These are phyloP conservation scores for Prunus yedoensis DNA, from an alignment of 331 rosid genomes.

Conservation along the genomic window DNA sequence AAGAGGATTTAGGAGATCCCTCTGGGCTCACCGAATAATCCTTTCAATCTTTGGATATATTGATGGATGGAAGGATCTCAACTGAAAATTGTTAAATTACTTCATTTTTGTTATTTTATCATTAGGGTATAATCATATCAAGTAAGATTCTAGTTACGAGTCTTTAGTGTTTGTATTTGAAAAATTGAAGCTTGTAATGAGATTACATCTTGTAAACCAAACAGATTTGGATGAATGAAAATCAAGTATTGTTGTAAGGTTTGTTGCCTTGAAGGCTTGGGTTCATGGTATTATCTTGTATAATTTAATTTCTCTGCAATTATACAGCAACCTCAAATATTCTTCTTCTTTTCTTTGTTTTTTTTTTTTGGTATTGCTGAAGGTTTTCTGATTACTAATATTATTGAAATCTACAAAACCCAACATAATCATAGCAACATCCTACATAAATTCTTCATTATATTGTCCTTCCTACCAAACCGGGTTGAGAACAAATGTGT, in stretches of 20 bases:
- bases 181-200: slow-evolving; percentile 5
- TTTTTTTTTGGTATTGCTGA: too few relatives aligned
- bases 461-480: too few relatives aligned
- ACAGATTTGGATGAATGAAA: not conserved
- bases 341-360: not conserved
- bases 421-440: too few relatives aligned
- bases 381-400: too few relatives aligned
- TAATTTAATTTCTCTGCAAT: not conserved
- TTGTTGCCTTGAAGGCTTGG: not conserved
- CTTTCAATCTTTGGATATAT: slow-evolving; percentile 3
- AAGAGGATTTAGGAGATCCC: not conserved
- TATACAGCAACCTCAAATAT: not conserved
- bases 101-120: not conserved
- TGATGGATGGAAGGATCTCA: not conserved
- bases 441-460: too few relatives aligned
- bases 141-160: not conserved
- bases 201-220: not conserved
- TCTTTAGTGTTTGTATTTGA: not conserved
- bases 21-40: not conserved
- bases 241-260: not conserved
- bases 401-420: too few relatives aligned
- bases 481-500: too few relatives aligned
- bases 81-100: not conserved
- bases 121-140: not conserved
- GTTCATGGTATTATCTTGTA: not conserved